Conservation (phyloP, 306 rosid species). For the Trifolium fragiferum region DNA sequence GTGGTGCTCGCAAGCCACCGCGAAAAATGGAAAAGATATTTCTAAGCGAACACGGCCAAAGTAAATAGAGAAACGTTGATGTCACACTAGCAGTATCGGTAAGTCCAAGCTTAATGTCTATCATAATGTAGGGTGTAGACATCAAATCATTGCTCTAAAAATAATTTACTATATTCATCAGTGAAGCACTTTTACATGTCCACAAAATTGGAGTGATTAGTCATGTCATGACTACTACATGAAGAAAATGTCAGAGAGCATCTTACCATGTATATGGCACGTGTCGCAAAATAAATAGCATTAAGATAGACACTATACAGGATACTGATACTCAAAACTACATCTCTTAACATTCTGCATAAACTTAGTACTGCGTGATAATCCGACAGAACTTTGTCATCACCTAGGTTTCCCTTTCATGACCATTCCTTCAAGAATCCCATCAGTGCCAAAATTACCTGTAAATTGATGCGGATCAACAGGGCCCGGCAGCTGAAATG, state of each 20-base stretch:
- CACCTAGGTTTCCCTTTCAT: constrained; percentile 50
- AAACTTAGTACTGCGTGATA: constrained; percentile 5
- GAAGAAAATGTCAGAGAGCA: constrained; percentile 9
- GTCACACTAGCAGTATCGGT: too few species aligned
- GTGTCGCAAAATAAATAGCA: constrained; percentile 19
- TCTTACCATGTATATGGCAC: background rate
- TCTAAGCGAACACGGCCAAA: background rate
- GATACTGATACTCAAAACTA: constrained; percentile 32
- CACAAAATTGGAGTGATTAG: constrained; percentile 8
- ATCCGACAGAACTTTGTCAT: constrained; percentile 1
- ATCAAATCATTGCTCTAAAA: constrained; percentile 11
- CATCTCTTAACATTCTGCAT: constrained; percentile 10
- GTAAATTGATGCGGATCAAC: constrained; percentile 69
- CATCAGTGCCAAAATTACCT: constrained; percentile 75
- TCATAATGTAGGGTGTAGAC: too few species aligned
- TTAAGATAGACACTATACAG: constrained; percentile 14
- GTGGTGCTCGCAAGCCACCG: background rate
- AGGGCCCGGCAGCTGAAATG: constrained; percentile 83
- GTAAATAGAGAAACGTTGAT: background rate
- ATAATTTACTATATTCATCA: constrained; percentile 32
- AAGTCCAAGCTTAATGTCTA: too few species aligned
- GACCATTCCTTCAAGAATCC: constrained; percentile 80
- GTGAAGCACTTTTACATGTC: constrained; percentile 7
- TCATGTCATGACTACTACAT: background rate
- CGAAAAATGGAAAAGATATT: background rate